Base-by-base conservation (phyloP, 257 asterid species). In the Osmanthus fragrans region DNA sequence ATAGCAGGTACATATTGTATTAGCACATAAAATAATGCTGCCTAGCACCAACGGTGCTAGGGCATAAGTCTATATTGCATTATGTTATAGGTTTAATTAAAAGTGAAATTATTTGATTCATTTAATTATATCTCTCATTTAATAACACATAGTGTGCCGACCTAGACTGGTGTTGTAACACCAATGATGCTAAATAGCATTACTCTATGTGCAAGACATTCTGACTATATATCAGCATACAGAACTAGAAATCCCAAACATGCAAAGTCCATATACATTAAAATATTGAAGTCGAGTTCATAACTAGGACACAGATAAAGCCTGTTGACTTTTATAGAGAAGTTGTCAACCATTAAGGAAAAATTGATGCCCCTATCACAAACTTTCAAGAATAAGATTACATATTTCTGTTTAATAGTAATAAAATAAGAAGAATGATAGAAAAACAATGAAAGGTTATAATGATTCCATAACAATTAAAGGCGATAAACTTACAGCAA, bases 201-300 rank as follows among this genome's bases (percentile, higher is more conserved):
- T 30, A 30, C 32, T 30, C 32, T 11, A 76, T 40, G 21, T 65
- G 47, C 37, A 36, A 70, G 18, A 15, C 33, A 33, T 30, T 12
- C 36, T 63, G 25, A 8, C 76, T 29, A 23, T n/a, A n/a, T 67
- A 67, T 63, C 29, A 49, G 60, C 37, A 76, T 19, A 21, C 32
- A 64, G 19, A 15, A 42, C 34, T 49, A 58, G 58, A 51, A 69
- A 77, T 76, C 70, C 23, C 64, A 33, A 63, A 47, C 49, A 60
- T n/a, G 45, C 77, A 56, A 47, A 66, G 23, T 54, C 19, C n/a
- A 6, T 3, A 45, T 3, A 4, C 54, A 45, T 45, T 0, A 45
- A 45, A 15, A 11, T 49, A 73, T 75, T 18, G 32, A 82, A 40
- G 29, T 71, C 72, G 65, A 32, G 70, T 30, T 36, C 73, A 64